phyloP scores from a whole-genome alignment of 805 yeast genomes.

The Martiniozyma abietophila region DNA sequence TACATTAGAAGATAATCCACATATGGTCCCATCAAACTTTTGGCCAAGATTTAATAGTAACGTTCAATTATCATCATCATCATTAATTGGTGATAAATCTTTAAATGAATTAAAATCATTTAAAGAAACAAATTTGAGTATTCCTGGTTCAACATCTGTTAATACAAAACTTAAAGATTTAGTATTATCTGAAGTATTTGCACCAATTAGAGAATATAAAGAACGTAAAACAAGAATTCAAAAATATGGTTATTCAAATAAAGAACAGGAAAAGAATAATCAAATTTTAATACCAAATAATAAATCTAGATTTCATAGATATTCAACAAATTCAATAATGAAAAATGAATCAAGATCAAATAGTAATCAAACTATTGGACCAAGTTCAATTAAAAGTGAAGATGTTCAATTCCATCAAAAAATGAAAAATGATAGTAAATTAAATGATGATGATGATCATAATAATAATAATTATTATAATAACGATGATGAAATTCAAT shows the following conservation, averaged over 20 bases:
- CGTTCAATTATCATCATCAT: too few relatives aligned
- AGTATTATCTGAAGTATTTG: conserved; percentile 66
- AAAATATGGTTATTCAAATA: conserved; percentile 9
- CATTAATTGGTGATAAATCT: not conserved
- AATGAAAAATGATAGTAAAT: not conserved
- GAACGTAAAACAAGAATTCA: conserved; percentile 19
- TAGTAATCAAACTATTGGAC: conserved; percentile 4
- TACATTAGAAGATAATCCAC: conserved; percentile 83
- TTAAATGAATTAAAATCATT: not conserved
- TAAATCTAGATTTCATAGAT: conserved; percentile 17
- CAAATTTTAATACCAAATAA: conserved; percentile 10
- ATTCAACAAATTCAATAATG: conserved; percentile 18
- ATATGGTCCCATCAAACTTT: conserved; percentile 64
- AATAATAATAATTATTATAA: too few relatives aligned
- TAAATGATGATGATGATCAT: not conserved
- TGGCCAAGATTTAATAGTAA: not conserved
- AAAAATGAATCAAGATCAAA: not conserved
- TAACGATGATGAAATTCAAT: conserved; percentile 10
- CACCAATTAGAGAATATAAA: conserved; percentile 34
- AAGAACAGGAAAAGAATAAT: conserved; percentile 5
- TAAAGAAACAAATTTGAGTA: not conserved
- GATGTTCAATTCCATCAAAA: conserved; percentile 11
- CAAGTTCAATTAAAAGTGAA: conserved; percentile 17
- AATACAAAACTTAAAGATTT: conserved; percentile 64
- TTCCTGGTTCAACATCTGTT: conserved; percentile 53